Percentiles rank a stretch among this genome's conserved stretches.
These are phyloP conservation scores for Escovopsis sp. DNA, from an alignment of 2,329 filamentous ascomycete genomes.

Conservation along the genomic window DNA sequence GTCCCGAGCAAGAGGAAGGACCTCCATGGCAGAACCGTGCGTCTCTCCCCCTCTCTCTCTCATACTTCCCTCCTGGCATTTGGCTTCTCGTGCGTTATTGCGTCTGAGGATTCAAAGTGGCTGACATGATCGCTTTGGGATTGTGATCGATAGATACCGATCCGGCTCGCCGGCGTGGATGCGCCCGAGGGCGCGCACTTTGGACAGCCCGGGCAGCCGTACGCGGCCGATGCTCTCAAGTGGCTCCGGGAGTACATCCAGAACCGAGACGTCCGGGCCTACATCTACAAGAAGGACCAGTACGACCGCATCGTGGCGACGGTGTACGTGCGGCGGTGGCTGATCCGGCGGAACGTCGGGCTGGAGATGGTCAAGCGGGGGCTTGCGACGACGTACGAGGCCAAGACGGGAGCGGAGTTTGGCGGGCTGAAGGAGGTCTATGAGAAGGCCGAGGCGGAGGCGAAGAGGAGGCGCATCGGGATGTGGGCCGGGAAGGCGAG, in stretches of 20 bases:
- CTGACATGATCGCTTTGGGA: constrained; percentile 6
- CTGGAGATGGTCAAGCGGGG: constrained; percentile 78
- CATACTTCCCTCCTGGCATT: no score
- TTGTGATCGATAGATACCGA: constrained; percentile 47
- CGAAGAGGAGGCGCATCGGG: constrained; percentile 49
- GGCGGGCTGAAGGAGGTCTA: constrained; percentile 55
- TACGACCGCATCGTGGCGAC: constrained; percentile 85
- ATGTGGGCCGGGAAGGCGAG: constrained; percentile 59
- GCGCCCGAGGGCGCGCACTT: constrained; percentile 91
- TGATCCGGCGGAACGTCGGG: constrained; percentile 67
- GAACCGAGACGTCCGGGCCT: constrained; percentile 61
- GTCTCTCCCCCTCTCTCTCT: constrained; percentile 11
- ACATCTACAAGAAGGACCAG: constrained; percentile 74
- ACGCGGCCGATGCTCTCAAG: constrained; percentile 60
- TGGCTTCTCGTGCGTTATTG: not conserved
- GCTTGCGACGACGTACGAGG: constrained; percentile 84
- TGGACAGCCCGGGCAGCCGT: constrained; percentile 75
- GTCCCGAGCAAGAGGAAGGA: constrained; percentile 55
- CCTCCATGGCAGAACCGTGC: constrained; percentile 64
- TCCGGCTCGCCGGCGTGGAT: constrained; percentile 84
- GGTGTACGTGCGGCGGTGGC: constrained; percentile 56
- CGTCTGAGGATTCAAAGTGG: not conserved
- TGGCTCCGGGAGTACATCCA: constrained; percentile 67
- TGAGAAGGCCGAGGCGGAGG: constrained; percentile 48
- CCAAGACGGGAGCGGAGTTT: constrained; percentile 79